Evolutionary conservation across 169 alveolate species (phyloP), one percentile per base, ranked within the genome.

Genomic region (Plasmodium malariae): DNA sequence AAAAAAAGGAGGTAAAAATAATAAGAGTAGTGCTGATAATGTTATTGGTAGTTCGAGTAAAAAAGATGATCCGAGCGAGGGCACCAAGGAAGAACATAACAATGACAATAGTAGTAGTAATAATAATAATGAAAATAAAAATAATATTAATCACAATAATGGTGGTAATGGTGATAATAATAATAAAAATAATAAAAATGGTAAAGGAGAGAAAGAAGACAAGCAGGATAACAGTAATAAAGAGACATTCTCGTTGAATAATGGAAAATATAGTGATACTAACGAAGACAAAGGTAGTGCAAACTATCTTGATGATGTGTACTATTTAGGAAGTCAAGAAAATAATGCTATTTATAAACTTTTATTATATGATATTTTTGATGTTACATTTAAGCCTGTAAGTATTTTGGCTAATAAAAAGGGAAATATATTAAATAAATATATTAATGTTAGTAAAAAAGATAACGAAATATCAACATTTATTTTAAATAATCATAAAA

Each of bases 401-500:
- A 26, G 89, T 37, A 62, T 78, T 19, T 54, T 78, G 36, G 78
- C 63, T 17, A 78, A 78, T 54, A 78, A 78, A 36, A 78, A 78
- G 76, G 89, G 89, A 36, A 78, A 78, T 0, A 45, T 78, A n/a
- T 43, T 78, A 78, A 78, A 51, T 40, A 78, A 78, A 68, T 78
- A 78, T 24, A 62, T 78, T 68, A 67, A 78, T 54, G 76, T 78
- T 26, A 69, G 62, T 67, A 78, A 78, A 63, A 78, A 78, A 40
- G 76, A 78, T 17, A 37, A 60, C 24, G 89, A 78, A 62, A 78
- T 78, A 43, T 24, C 60, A 11, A 6, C 67, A 24, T 78, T 78
- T 48, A 78, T 78, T 45, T 51, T 63, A 55, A 78, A 62, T 63
- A 62, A 78, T 63, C 45, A 78, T 51, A 78, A 78, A 78, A 78